Evolutionary conservation across 495 filamentous ascomycete genomes (phyloP).

Genomic region (Oidiodendron maius): DNA sequence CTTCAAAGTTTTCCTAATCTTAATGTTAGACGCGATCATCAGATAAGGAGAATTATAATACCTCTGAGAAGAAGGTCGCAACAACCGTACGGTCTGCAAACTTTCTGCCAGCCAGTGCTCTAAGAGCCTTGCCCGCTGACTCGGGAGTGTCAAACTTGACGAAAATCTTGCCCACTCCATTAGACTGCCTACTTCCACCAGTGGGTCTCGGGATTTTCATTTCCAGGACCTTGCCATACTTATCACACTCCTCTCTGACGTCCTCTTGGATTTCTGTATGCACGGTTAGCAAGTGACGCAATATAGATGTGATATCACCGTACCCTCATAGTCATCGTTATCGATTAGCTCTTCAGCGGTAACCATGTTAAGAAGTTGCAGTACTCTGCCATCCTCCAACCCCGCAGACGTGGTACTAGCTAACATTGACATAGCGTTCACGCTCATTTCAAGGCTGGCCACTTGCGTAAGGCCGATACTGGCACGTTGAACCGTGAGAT

Average conservation of each 20-base stretch:
- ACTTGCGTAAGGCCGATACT: slow-evolving; percentile 91
- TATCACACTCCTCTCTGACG: slow-evolving; percentile 83
- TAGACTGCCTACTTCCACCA: slow-evolving; percentile 70
- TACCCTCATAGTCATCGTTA: slow-evolving; percentile 89
- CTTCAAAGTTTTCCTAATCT: slow-evolving; percentile 69
- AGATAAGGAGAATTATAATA: slow-evolving; percentile 30
- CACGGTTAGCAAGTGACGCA: slow-evolving; percentile 17
- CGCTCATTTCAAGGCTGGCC: slow-evolving; percentile 84
- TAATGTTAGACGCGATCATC: not conserved
- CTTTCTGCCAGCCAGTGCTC: slow-evolving; percentile 84
- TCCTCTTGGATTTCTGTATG: slow-evolving; percentile 85
- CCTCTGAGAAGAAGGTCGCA: slow-evolving; percentile 90
- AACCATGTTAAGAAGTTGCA: slow-evolving; percentile 97
- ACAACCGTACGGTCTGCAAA: slow-evolving; percentile 96
- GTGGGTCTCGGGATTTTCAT: slow-evolving; percentile 87
- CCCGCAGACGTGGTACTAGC: slow-evolving; percentile 82
- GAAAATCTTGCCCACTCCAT: slow-evolving; percentile 96
- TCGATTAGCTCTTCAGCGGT: slow-evolving; percentile 93
- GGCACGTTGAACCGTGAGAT: slow-evolving; percentile 79
- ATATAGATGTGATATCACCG: slow-evolving; percentile 11
- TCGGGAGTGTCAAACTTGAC: slow-evolving; percentile 83
- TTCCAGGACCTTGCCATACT: slow-evolving; percentile 77
- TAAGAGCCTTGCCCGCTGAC: slow-evolving; percentile 75
- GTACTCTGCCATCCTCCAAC: slow-evolving; percentile 68
- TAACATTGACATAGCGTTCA: slow-evolving; percentile 98